Base-by-base conservation (phyloP, 208 protist genomes). In the Crithidia mellificae region DNA sequence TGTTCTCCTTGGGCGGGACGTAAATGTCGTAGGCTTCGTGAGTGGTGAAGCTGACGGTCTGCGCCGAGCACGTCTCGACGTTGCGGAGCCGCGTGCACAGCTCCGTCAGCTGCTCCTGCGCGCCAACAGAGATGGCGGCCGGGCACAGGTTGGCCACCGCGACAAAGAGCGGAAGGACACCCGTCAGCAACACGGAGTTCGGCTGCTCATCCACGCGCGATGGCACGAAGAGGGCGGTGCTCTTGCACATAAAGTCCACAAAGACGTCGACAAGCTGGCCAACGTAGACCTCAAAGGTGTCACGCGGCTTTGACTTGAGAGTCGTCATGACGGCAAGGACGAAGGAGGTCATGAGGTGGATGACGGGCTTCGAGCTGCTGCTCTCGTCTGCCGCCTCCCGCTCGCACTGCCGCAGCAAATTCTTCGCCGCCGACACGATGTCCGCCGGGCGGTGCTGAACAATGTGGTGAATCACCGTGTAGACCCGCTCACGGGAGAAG, bases 1-100 rank as follows among this genome's bases (percentile, higher is more conserved):
- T 66, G 9, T 68, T 57, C 7, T 73, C 73, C 51, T 67, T 63
- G 22, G 71, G 25, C 17, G 73, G 51, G 1, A 86, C 80, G 44
- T 83, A 83, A 24, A 95, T 82, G 73, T 93, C 85, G 59, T 85
- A 93, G n/a, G 83, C 80, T 74, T 95, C 80, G 34, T 77, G 80
- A 2, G 87, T 93, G 19, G 77, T 68, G 75, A 95, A 95, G 56
- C 58, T 67, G 8, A 95, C 63, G 41, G 56, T 46, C 39, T 77
- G 70, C 59, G 54, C 49, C 27, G 61, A 65, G 67, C 22, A 44
- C 14, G 54, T 34, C 56, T 27, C 41, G 22, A 57, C 65, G 12
- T 22, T 34, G 15, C 34, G 27, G 46, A 78, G 44, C 19, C 54
- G 63, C 30, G n/a, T 19, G 68, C 71, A 73, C 51, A 91, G 59